Percentiles rank a stretch among this genome's conserved stretches.
Conservation (phyloP, 352 stramenopile species). For the Pythium aristosporum region DNA sequence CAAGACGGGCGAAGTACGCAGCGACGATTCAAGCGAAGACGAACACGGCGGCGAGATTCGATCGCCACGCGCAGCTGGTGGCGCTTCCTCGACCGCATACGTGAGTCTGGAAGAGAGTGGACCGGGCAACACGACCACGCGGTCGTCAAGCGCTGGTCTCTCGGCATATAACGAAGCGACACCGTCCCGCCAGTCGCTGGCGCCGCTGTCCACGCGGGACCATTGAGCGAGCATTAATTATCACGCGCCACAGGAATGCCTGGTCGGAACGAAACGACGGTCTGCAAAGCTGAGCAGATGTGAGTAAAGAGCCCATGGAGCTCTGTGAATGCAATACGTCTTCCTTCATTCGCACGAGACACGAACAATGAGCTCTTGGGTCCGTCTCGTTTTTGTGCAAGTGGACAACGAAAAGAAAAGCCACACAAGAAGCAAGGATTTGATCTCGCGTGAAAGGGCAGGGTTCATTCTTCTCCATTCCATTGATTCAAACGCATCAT, state of each 20-base stretch:
- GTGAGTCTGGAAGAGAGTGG: constrained; percentile 3
- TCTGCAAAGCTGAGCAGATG: neutral
- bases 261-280: neutral
- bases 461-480: no score
- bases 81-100: neutral
- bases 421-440: neutral
- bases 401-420: neutral
- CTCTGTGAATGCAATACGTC: neutral
- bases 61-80: neutral
- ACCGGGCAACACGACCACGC: neutral
- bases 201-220: neutral
- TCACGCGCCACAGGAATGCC: neutral
- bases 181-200: neutral
- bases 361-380: neutral
- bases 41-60: neutral
- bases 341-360: neutral
- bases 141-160: neutral
- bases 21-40: neutral
- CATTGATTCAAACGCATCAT: no score
- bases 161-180: constrained; percentile 10
- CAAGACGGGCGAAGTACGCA: neutral
- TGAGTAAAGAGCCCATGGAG: neutral
- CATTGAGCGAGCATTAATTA: neutral
- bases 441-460: no score
- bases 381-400: neutral